Percentiles rank a stretch among this genome's conserved stretches.
Conservation (phyloP, 2,329 filamentous ascomycete genomes). For the Aspergillus fumigatus region DNA sequence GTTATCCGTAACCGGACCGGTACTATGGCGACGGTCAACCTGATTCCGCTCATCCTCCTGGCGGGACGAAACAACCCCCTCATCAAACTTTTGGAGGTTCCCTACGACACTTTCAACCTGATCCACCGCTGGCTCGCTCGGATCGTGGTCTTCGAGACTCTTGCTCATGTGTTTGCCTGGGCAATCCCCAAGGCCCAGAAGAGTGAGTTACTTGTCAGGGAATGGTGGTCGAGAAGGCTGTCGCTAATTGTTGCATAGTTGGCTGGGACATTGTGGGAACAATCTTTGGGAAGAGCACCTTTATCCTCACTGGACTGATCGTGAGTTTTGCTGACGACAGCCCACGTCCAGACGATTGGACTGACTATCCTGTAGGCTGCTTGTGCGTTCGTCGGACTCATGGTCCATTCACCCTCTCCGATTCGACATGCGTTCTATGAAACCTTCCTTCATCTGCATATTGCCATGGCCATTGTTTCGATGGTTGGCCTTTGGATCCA, state of each 20-base stretch:
- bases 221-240: background rate
- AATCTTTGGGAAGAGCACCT: constrained; percentile 27
- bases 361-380: constrained; percentile 26
- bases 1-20: constrained; percentile 42
- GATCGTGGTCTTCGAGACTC: constrained; percentile 63
- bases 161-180: constrained; percentile 71
- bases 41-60: constrained; percentile 41
- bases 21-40: constrained; percentile 40
- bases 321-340: constrained; percentile 25
- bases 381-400: constrained; percentile 60
- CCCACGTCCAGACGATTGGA: background rate
- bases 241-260: constrained; percentile 48
- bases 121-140: constrained; percentile 77
- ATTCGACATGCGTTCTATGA: constrained; percentile 95
- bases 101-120: constrained; percentile 47
- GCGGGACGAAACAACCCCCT: constrained; percentile 42
- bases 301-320: constrained; percentile 42
- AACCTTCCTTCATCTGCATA: constrained; percentile 85
- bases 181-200: constrained; percentile 59
- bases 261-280: constrained; percentile 34
- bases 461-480: constrained; percentile 64
- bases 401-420: constrained; percentile 69
- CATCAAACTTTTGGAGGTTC: constrained; percentile 39
- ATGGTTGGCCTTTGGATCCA: constrained; percentile 76
- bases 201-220: constrained; percentile 13